Base-by-base conservation (phyloP, 768 basidiomycete species). In the Mycena vulgaris region DNA sequence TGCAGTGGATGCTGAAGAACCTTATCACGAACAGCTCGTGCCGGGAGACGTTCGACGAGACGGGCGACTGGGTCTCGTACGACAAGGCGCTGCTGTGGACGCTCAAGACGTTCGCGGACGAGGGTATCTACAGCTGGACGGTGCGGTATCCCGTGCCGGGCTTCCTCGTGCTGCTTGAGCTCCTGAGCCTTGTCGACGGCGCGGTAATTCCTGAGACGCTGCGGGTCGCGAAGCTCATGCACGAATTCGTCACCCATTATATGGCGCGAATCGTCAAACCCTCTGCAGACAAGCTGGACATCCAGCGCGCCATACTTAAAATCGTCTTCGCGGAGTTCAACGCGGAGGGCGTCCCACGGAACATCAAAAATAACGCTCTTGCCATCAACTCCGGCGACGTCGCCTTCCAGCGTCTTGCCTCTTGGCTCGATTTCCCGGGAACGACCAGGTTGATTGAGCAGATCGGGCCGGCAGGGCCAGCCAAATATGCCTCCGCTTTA, bases 1-100 rank as follows among this genome's bases (percentile, higher is more conserved):
- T 72, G 63, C 33, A 48, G n/a, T 72, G 71, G 71, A 61, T 69
- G 63, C 6, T 72, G 63, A 52, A 35, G 23, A 72, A 69, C 37
- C 67, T 72, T 28, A 23, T 72, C 30, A 37, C 42, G 40, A 72
- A 72, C 67, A 37, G 51, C 7, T 69, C 67, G 13, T 72, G 71
- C 45, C 52, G 71, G 16, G 71, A 72, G 53, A 72, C 71, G n/a
- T 72, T 72, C 47, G 71, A 72, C 62, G 70, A 72, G 71, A 69
- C 63, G 31, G 71, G 66, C 1, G 56, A 33, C 31, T 72, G 67
- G 67, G 71, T 72, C 14, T 42, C 71, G 2, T 72, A 69, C 59
- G 48, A 65, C 25, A 48, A 62, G 67, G 71, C 71, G 27, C 63
- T 72, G 2, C 45, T 47, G 51, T 72, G 71, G 71, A 72, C 71